Conservation (phyloP, 257 asterid species). For the Gentiana straminea region DNA sequence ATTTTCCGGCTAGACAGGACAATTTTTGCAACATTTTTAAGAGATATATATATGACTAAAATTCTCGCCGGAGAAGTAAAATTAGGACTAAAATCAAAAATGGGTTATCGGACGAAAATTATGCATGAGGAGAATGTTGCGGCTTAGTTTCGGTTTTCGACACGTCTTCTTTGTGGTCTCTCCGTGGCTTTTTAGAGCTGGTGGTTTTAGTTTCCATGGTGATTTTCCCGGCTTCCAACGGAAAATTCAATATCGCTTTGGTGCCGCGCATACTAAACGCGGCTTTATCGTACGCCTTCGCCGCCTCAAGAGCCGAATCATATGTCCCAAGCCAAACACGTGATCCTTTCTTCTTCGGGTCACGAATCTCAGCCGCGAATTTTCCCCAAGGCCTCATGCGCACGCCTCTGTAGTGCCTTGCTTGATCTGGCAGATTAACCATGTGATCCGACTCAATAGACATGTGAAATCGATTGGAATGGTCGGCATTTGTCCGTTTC, state of each 20-base stretch:
- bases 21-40: too few species aligned
- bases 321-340: slow-evolving; percentile 69
- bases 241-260: slow-evolving; percentile 63
- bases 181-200: slow-evolving; percentile 20
- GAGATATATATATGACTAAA: too few species aligned
- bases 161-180: slow-evolving; percentile 13
- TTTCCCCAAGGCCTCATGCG: slow-evolving; percentile 46
- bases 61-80: too few species aligned
- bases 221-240: slow-evolving; percentile 36
- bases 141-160: too few species aligned
- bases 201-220: slow-evolving; percentile 11
- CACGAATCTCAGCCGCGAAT: slow-evolving; percentile 65
- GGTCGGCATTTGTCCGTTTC: background rate
- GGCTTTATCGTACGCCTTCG: slow-evolving; percentile 60
- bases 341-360: slow-evolving; percentile 41
- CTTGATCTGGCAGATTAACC: background rate
- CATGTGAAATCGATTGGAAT: background rate
- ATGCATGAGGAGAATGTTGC: too few species aligned
- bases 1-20: too few species aligned
- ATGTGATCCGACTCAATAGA: too few species aligned
- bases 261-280: slow-evolving; percentile 68
- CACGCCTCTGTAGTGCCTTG: slow-evolving; percentile 16
- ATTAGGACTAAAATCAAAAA: too few species aligned
- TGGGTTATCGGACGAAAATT: too few species aligned
- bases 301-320: slow-evolving; percentile 52